A percentile compares a stretch with the other conserved stretches of the same genome.
Conservation (phyloP, 2,329 filamentous ascomycete genomes). For the Fusarium bulbicola region DNA sequence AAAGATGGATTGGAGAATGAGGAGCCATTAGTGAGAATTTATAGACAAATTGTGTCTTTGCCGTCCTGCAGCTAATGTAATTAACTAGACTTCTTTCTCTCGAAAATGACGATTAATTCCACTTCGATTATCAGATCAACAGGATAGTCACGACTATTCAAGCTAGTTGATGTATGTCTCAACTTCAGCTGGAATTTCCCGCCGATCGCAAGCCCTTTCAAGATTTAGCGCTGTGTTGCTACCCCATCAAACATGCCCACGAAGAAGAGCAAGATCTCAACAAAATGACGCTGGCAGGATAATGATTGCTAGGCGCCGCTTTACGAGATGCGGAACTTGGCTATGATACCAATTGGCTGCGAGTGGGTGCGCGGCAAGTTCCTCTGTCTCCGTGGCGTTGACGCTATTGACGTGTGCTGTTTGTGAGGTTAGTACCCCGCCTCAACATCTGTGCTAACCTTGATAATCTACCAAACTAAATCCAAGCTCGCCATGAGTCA, state of each 20-base stretch:
- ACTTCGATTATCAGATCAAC: background rate
- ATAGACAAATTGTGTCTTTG: background rate
- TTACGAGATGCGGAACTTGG: background rate
- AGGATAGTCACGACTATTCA: background rate
- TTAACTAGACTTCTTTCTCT: background rate
- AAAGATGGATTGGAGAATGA: rapidly evolving
- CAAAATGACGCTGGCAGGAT: background rate
- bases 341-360: background rate
- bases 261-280: background rate
- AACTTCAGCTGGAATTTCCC: background rate
- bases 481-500: background rate
- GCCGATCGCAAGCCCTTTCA: background rate
- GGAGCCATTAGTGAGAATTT: background rate
- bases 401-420: background rate
- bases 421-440: background rate
- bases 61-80: background rate
- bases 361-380: background rate
- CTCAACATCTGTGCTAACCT: background rate
- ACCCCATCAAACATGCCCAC: background rate
- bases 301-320: rapidly evolving
- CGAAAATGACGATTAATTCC: background rate
- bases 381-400: background rate
- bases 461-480: background rate
- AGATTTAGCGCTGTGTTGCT: background rate
- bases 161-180: background rate